Conservation (phyloP, 345 rosid species). For the Noccaea bulbosa region DNA sequence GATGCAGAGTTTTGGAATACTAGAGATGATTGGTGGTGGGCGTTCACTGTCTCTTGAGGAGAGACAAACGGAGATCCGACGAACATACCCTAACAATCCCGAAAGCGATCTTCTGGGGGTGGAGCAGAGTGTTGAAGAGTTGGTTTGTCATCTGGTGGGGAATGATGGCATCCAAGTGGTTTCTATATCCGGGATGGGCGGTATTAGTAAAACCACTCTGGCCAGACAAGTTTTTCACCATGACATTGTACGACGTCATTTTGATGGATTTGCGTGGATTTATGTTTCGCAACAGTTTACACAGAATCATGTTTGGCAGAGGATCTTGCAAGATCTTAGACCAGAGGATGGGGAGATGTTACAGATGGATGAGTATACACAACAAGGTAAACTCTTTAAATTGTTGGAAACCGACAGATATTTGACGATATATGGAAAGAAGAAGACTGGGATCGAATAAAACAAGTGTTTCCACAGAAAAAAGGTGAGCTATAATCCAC, state of each 20-base stretch:
- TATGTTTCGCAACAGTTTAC: slow-evolving; percentile 48
- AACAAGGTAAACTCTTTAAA: slow-evolving; percentile 26
- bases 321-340: slow-evolving; percentile 40
- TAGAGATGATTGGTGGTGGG: not conserved
- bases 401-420: slow-evolving; percentile 39
- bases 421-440: slow-evolving; percentile 49
- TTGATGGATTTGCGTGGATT: slow-evolving; percentile 47
- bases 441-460: slow-evolving; percentile 43
- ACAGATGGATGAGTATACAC: slow-evolving; percentile 34
- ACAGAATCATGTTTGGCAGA: slow-evolving; percentile 41
- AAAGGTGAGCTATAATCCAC: not conserved
- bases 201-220: slow-evolving; percentile 57
- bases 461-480: slow-evolving; percentile 37
- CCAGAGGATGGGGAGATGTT: slow-evolving; percentile 28
- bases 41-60: not conserved
- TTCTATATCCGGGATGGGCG: slow-evolving; percentile 57
- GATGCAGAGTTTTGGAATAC: slow-evolving; percentile 44
- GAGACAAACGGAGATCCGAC: slow-evolving; percentile 34
- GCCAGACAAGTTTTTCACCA: slow-evolving; percentile 44
- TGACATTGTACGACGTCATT: slow-evolving; percentile 29
- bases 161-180: slow-evolving; percentile 26
- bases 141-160: slow-evolving; percentile 34
- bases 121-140: slow-evolving; percentile 33
- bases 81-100: slow-evolving; percentile 33
- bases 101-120: slow-evolving; percentile 50